Conservation (phyloP, 202 grass and related monocot species). For the Eragrostis tef region DNA sequence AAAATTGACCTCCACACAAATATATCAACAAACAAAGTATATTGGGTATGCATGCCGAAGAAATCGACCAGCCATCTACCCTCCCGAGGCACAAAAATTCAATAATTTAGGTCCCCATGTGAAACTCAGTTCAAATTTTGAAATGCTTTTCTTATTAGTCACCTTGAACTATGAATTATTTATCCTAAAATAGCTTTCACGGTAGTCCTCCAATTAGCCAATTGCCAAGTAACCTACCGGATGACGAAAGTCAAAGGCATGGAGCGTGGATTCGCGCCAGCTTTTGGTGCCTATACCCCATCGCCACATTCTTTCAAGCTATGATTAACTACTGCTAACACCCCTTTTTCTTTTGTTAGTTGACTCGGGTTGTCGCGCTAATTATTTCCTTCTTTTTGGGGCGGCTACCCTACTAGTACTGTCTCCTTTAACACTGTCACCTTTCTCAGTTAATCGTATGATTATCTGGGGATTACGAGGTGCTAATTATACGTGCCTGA, state of each 20-base stretch:
- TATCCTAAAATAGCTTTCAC: constrained; percentile 2
- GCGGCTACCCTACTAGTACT: constrained; percentile 33
- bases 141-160: background rate
- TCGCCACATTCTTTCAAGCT: constrained; percentile 44
- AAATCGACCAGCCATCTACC: background rate
- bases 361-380: constrained; percentile 48
- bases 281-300: constrained; percentile 6
- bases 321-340: constrained; percentile 44
- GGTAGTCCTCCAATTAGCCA: background rate
- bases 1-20: background rate
- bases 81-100: background rate
- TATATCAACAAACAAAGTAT: background rate
- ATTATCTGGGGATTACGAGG: constrained; percentile 4
- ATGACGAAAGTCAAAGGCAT: constrained; percentile 31
- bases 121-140: background rate
- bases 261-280: constrained; percentile 34
- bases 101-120: background rate
- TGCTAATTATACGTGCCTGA: background rate
- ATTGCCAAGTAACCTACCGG: constrained; percentile 20
- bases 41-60: background rate
- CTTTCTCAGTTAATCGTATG: constrained; percentile 22
- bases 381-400: constrained; percentile 43
- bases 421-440: background rate
- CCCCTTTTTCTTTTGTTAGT: constrained; percentile 40
- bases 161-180: background rate